These are phyloP conservation scores for Glaciozyma martinii DNA, from an alignment of 768 basidiomycete species.

Conservation along the genomic window DNA sequence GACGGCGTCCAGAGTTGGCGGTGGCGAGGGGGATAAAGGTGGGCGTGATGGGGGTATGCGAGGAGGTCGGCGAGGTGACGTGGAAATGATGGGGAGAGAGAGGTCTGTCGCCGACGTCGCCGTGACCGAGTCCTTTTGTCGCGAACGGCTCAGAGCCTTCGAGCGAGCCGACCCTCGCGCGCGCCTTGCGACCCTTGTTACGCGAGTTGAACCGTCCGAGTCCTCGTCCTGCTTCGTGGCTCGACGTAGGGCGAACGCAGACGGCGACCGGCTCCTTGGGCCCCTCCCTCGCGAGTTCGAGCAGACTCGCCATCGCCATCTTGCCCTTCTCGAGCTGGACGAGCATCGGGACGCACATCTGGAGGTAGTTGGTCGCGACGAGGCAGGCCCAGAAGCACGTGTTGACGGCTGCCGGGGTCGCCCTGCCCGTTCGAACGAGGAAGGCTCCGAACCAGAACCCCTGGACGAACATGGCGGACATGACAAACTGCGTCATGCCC, in stretches of 20 bases:
- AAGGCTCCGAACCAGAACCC: slow-evolving; percentile 93
- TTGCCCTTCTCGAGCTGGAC: slow-evolving; percentile 74
- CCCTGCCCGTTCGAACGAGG: slow-evolving; percentile 68
- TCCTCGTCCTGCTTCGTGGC: no score
- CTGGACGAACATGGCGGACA: slow-evolving; percentile 88
- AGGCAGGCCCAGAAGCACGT: slow-evolving; percentile 97
- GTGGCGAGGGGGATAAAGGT: slow-evolving; percentile 22
- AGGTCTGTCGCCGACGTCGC: neutral
- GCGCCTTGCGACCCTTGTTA: neutral
- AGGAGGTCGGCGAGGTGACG: slow-evolving; percentile 12
- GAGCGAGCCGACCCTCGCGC: neutral
- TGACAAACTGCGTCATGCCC: slow-evolving; percentile 65
- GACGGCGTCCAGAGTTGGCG: neutral
- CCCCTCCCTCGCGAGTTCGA: slow-evolving; percentile 51
- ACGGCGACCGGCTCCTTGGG: neutral
- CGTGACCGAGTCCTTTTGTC: neutral
- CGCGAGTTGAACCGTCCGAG: neutral
- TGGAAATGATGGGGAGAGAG: slow-evolving; percentile 19
- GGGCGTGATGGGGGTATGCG: slow-evolving; percentile 13
- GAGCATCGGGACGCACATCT: slow-evolving; percentile 74
- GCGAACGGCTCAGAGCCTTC: neutral
- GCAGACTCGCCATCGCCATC: slow-evolving; percentile 60
- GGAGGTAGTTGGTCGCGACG: slow-evolving; percentile 76
- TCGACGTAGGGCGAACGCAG: neutral
- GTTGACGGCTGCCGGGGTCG: slow-evolving; percentile 70